Percentiles rank a stretch among this genome's conserved stretches.
Conservation (phyloP, 2,329 filamentous ascomycete genomes). For the Ascochyta pisi region DNA sequence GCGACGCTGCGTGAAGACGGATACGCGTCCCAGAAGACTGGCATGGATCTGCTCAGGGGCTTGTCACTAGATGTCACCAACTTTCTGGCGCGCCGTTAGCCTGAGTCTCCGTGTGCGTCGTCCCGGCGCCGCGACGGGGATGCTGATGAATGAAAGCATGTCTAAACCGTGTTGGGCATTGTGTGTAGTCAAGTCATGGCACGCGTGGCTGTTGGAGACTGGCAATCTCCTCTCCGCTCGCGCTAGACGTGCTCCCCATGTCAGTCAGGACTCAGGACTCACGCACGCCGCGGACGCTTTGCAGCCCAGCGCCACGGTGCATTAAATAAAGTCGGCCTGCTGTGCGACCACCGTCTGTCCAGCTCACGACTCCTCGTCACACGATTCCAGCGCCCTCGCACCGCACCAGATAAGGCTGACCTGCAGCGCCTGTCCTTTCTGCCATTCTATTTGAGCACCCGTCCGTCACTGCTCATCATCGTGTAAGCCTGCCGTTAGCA, state of each 20-base stretch:
- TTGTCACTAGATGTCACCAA: conserved; percentile 26
- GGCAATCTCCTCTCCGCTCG: conserved; percentile 30
- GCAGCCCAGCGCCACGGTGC: conserved; percentile 40
- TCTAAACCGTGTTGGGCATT: conserved; percentile 26
- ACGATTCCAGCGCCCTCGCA: conserved; percentile 16
- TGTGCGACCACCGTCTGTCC: conserved; percentile 22
- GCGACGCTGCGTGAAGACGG: conserved; percentile 15
- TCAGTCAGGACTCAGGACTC: conserved; percentile 1
- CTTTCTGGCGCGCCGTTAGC: conserved; percentile 35
- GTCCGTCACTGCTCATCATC: not conserved
- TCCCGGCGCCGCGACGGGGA: conserved; percentile 42
- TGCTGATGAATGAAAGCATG: conserved; percentile 27
- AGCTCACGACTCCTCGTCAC: conserved; percentile 21
- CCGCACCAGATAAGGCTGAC: conserved; percentile 35
- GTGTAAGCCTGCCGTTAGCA: conserved; percentile 30
- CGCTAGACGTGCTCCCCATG: conserved; percentile 32
- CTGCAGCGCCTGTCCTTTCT: conserved; percentile 16
- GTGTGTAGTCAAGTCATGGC: conserved; percentile 12
- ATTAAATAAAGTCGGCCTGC: conserved; percentile 36
- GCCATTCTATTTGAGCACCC: conserved; percentile 3
- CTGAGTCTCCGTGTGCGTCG: conserved; percentile 37
- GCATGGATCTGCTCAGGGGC: conserved; percentile 43
- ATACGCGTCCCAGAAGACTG: conserved; percentile 30
- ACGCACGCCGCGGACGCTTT: conserved; percentile 20
- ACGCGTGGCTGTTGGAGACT: conserved; percentile 18